Evolutionary conservation across 768 basidiomycete species (phyloP).

Genomic region (Suillus brevipes): DNA sequence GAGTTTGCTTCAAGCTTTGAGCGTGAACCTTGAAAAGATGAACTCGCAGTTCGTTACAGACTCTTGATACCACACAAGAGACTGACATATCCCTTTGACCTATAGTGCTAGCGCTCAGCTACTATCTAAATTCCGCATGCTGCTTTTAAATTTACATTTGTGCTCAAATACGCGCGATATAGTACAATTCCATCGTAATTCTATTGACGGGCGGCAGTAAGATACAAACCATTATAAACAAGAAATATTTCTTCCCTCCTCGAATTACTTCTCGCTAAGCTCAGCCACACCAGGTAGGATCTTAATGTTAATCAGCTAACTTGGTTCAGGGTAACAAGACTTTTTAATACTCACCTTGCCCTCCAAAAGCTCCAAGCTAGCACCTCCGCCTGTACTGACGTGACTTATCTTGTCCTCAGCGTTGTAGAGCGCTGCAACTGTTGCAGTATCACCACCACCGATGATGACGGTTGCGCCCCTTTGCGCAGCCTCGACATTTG

Average conservation of each 20-base stretch:
- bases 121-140: background rate
- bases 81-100: background rate
- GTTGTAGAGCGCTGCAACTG: conserved; percentile 82
- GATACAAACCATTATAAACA: conserved; percentile 1
- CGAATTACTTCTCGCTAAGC: conserved; percentile 67
- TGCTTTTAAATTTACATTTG: background rate
- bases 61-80: background rate
- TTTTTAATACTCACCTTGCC: conserved; percentile 71
- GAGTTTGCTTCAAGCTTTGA: background rate
- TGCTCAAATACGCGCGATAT: background rate
- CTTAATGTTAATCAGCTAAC: conserved; percentile 39
- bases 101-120: background rate
- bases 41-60: background rate
- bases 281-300: conserved; percentile 89
- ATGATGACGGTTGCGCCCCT: conserved; percentile 91
- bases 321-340: background rate
- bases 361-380: conserved; percentile 92
- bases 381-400: conserved; percentile 94
- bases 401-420: conserved; percentile 91
- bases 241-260: background rate
- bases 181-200: background rate
- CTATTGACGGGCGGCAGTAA: background rate
- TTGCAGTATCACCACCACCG: conserved; percentile 96
- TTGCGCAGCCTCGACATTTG: conserved; percentile 81
- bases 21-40: too few relatives aligned